Evolutionary conservation across 2,329 filamentous ascomycete species (phyloP).

Genomic region (Fusarium tupiense): DNA sequence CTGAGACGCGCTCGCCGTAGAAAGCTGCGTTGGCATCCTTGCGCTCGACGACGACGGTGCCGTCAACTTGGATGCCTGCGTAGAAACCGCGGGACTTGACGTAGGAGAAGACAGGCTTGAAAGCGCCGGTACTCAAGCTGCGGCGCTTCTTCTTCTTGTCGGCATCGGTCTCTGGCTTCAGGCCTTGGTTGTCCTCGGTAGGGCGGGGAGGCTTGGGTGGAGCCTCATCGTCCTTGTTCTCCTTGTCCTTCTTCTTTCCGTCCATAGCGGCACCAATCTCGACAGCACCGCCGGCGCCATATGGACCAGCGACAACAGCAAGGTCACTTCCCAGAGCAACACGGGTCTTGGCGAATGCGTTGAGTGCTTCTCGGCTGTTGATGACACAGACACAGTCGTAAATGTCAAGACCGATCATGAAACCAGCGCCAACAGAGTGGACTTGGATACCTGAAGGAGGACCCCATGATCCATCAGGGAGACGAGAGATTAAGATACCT

Average conservation of each 20-base stretch:
- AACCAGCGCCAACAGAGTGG: constrained; percentile 81
- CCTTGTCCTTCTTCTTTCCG: constrained; percentile 59
- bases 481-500: constrained; percentile 70
- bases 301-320: constrained; percentile 75
- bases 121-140: constrained; percentile 43
- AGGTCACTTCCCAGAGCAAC: constrained; percentile 83
- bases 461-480: constrained; percentile 76
- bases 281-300: constrained; percentile 77
- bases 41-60: constrained; percentile 85
- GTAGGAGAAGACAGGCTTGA: constrained; percentile 68
- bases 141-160: constrained; percentile 45
- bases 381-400: constrained; percentile 92
- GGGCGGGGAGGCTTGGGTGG: constrained; percentile 20
- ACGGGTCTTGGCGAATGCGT: constrained; percentile 79
- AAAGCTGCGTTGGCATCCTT: constrained; percentile 90
- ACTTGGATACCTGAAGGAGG: constrained; percentile 85
- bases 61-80: constrained; percentile 86
- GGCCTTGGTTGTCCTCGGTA: constrained; percentile 27
- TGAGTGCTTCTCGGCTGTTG: constrained; percentile 78
- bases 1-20: constrained; percentile 71
- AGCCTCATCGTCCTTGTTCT: constrained; percentile 48
- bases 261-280: constrained; percentile 61
- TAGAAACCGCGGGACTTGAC: constrained; percentile 91
- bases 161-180: constrained; percentile 38
- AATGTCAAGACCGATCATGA: constrained; percentile 84